phyloP scores from a whole-genome alignment of 2,329 filamentous ascomycete species.

The Aureobasidium musti region DNA sequence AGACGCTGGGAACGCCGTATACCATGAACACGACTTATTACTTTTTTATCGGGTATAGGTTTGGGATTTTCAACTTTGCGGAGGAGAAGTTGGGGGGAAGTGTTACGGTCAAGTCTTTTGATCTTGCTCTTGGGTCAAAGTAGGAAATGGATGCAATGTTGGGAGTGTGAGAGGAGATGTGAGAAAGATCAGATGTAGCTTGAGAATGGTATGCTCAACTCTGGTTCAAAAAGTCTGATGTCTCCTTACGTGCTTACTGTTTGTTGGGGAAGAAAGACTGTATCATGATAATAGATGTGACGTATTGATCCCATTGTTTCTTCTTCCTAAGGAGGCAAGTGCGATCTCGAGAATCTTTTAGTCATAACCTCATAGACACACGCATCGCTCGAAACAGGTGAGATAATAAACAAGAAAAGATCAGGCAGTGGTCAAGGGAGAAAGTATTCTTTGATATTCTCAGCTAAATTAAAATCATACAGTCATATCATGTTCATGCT shows the following conservation, averaged over 20 bases:
- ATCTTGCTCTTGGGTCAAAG: constrained; percentile 11
- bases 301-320: too few relatives aligned
- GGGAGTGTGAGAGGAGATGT: background rate
- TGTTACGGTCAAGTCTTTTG: constrained; percentile 33
- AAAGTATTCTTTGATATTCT: background rate
- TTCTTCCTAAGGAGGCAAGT: too few relatives aligned
- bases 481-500: background rate
- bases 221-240: too few relatives aligned
- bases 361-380: background rate
- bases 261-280: too few relatives aligned
- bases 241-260: too few relatives aligned
- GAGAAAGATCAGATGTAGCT: background rate
- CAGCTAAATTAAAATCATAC: background rate
- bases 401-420: background rate
- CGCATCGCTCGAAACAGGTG: background rate
- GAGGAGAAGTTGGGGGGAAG: constrained; percentile 42
- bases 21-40: constrained; percentile 42
- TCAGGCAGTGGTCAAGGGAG: background rate
- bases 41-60: constrained; percentile 47
- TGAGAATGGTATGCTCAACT: too few relatives aligned
- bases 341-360: too few relatives aligned
- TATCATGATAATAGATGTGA: too few relatives aligned
- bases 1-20: constrained; percentile 40
- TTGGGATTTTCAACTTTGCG: constrained; percentile 45
- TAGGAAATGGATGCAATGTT: background rate